phyloP scores from a whole-genome alignment of 23 red algal genomes.

The Gracilaria caudata region DNA sequence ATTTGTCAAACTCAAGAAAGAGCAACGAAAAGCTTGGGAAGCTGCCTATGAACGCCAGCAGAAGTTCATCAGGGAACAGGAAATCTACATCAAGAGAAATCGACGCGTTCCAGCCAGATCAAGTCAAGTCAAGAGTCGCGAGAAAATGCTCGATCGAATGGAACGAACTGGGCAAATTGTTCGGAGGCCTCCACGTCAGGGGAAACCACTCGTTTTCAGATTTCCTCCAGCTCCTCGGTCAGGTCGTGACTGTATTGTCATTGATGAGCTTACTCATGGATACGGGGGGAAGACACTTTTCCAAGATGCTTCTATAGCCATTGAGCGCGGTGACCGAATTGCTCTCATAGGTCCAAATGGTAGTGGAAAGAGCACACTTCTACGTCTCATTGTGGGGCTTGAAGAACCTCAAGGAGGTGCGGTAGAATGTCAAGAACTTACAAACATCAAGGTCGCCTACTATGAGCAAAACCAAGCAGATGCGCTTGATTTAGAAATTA shows the following conservation, averaged over 20 bases:
- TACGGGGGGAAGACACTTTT: slow-evolving; percentile 80
- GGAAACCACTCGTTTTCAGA: slow-evolving; percentile 91
- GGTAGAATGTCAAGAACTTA: slow-evolving; percentile 65
- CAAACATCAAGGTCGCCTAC: slow-evolving; percentile 80
- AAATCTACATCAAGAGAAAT: slow-evolving; percentile 86
- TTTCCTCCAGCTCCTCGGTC: slow-evolving; percentile 97
- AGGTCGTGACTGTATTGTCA: slow-evolving; percentile 78
- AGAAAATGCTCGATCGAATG: slow-evolving; percentile 89
- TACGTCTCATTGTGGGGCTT: slow-evolving; percentile 81
- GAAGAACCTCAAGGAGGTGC: slow-evolving; percentile 80
- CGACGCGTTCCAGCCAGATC: slow-evolving; percentile 66
- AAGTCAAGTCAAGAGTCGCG: slow-evolving; percentile 89
- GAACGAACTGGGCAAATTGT: slow-evolving; percentile 84
- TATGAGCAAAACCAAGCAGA: slow-evolving; percentile 99
- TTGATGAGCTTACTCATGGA: slow-evolving; percentile 82
- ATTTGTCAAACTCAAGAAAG: slow-evolving; percentile 81
- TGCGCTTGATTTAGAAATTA: slow-evolving; percentile 88
- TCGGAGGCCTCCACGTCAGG: slow-evolving; percentile 77
- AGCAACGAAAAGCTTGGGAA: slow-evolving; percentile 85
- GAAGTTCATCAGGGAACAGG: slow-evolving; percentile 90
- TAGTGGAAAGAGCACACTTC: slow-evolving; percentile 91
- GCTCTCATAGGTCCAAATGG: slow-evolving; percentile 96
- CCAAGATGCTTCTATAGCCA: slow-evolving; percentile 80
- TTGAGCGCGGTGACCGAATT: slow-evolving; percentile 96
- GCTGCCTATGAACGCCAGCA: slow-evolving; percentile 90